Percentiles rank a stretch among this genome's conserved stretches.
These are phyloP conservation scores for Papiliotrema fonsecae DNA, from an alignment of 1,284 basidiomycete genomes.

Conservation along the genomic window DNA sequence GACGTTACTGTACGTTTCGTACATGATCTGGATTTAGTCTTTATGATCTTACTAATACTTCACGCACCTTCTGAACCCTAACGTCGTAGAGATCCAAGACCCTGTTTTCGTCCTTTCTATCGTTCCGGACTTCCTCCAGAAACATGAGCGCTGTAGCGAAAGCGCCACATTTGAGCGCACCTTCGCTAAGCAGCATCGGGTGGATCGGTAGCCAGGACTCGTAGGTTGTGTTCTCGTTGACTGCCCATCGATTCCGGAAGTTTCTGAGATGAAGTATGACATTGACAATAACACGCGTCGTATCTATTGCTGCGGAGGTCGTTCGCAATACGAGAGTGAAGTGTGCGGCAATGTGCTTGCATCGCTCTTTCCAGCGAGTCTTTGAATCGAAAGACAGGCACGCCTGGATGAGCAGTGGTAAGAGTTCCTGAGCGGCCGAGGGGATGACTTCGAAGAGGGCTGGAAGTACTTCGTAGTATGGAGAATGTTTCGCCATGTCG, in stretches of 20 bases:
- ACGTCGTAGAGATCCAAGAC: conserved; percentile 14
- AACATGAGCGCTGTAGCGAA: conserved; percentile 88
- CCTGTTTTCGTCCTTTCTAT: conserved; percentile 33
- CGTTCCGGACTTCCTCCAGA: conserved; percentile 71
- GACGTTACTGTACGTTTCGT: conserved; percentile 88
- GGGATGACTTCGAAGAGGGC: neutral
- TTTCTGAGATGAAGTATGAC: conserved; percentile 75
- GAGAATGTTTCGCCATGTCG: neutral
- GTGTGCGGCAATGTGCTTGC: conserved; percentile 56
- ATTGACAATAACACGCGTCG: conserved; percentile 60
- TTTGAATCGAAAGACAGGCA: neutral
- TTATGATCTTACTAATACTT: neutral
- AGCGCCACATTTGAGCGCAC: conserved; percentile 70
- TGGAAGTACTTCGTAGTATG: neutral
- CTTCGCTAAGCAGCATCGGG: conserved; percentile 64
- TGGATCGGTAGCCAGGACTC: conserved; percentile 83
- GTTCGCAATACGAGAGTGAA: conserved; percentile 51
- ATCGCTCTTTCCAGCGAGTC: neutral
- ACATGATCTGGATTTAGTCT: conserved; percentile 63
- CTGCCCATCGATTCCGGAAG: conserved; percentile 52
- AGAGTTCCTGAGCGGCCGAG: neutral
- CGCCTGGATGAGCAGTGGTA: conserved; percentile 1
- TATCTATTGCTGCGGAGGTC: conserved; percentile 14
- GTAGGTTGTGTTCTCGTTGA: conserved; percentile 57
- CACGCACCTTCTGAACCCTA: conserved; percentile 32